A percentile compares a stretch with the other conserved stretches of the same genome.
These are phyloP conservation scores for Diaporthe capsici DNA, from an alignment of 2,329 filamentous ascomycete species.

Conservation along the genomic window DNA sequence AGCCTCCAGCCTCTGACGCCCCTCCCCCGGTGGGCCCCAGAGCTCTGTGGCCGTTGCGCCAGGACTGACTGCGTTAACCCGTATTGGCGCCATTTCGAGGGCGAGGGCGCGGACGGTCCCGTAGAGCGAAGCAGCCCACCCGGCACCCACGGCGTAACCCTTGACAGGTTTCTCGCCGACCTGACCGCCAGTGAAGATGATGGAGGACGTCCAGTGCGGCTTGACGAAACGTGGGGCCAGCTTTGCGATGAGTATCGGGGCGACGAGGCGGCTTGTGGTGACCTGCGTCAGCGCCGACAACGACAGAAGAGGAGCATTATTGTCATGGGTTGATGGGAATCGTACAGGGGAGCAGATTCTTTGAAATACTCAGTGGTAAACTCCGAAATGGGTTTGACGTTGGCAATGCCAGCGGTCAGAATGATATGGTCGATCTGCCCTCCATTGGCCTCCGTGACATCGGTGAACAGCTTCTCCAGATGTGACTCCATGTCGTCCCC, in stretches of 20 bases:
- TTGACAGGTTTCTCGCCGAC: conserved; percentile 61
- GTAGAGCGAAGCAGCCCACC: conserved; percentile 58
- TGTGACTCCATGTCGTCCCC: conserved; percentile 59
- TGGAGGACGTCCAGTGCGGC: conserved; percentile 54
- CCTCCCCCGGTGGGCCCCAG: conserved; percentile 49
- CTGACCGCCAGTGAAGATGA: conserved; percentile 63
- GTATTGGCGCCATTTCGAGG: conserved; percentile 65
- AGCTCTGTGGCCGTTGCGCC: conserved; percentile 58
- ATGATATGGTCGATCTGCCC: conserved; percentile 63
- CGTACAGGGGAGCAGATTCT: conserved; percentile 57
- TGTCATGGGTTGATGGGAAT: background rate
- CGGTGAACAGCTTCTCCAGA: conserved; percentile 57
- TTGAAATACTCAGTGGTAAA: conserved; percentile 55
- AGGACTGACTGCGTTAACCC: conserved; percentile 66
- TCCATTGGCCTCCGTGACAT: conserved; percentile 46
- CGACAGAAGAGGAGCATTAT: background rate
- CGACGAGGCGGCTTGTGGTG: conserved; percentile 56
- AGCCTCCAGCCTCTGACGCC: conserved; percentile 13
- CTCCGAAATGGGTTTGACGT: conserved; percentile 53
- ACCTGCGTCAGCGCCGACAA: background rate
- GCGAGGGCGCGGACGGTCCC: conserved; percentile 64
- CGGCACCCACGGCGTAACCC: conserved; percentile 55
- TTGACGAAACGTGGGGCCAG: conserved; percentile 56
- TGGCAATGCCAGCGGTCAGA: conserved; percentile 63
- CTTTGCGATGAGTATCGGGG: conserved; percentile 62